Percentiles rank a stretch among this genome's conserved stretches.
phyloP scores from a whole-genome alignment of 106 monocot species.

The Amphibolis antarctica region DNA sequence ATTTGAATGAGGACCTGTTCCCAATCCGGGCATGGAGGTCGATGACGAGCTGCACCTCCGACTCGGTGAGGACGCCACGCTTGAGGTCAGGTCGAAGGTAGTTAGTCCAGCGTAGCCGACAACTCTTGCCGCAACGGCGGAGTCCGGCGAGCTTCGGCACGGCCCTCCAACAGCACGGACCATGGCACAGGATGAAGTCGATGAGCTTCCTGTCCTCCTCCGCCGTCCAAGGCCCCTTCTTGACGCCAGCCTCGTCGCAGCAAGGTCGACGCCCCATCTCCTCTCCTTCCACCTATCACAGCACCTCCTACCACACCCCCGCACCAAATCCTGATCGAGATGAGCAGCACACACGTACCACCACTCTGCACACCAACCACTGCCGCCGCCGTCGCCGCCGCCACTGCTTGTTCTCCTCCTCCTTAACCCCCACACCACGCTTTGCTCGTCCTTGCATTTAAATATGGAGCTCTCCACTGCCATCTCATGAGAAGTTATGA shows the following conservation, averaged over 20 bases:
- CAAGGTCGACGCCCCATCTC: conserved; percentile 69
- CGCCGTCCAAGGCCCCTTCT: conserved; percentile 71
- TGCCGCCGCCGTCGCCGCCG: too few species aligned
- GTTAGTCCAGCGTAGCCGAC: conserved; percentile 71
- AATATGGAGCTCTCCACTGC: too few species aligned
- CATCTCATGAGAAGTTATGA: too few species aligned
- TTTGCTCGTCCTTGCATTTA: too few species aligned
- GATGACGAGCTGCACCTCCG: conserved; percentile 68
- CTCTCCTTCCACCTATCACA: too few species aligned
- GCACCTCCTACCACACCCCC: too few species aligned
- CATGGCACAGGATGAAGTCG: conserved; percentile 50
- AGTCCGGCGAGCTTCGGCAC: conserved; percentile 77
- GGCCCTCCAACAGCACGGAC: conserved; percentile 61
- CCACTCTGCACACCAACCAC: too few species aligned
- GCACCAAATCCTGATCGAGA: too few species aligned
- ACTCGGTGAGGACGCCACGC: conserved; percentile 55
- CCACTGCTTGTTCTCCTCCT: too few species aligned
- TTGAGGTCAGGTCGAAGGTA: conserved; percentile 78
- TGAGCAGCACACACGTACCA: too few species aligned
- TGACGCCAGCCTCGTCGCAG: conserved; percentile 66
- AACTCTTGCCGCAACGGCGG: conserved; percentile 65
- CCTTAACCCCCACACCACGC: too few species aligned
- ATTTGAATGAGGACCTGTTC: conserved; percentile 30
- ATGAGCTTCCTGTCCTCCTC: conserved; percentile 70
- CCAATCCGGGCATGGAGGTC: conserved; percentile 61